A percentile compares a stretch with the other conserved stretches of the same genome.
These are phyloP conservation scores for Picochlorum sp. DNA, from an alignment of 139 green algal genomes.

Conservation along the genomic window DNA sequence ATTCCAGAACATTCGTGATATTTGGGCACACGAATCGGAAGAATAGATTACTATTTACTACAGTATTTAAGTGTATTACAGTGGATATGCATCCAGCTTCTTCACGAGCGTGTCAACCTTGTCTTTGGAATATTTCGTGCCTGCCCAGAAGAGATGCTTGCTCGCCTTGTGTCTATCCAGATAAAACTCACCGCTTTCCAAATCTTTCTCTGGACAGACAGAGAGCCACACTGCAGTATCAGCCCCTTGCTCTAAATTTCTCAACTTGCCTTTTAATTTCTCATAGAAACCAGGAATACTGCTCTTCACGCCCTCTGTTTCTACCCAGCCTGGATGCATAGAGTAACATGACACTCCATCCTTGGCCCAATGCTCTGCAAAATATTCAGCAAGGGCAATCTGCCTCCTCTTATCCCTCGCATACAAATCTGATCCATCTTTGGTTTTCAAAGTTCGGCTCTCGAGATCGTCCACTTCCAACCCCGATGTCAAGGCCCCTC, in stretches of 20 bases:
- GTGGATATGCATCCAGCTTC: background rate
- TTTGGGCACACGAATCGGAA: background rate
- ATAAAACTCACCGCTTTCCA: slow-evolving; percentile 55
- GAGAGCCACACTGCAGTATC: slow-evolving; percentile 59
- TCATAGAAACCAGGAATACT: slow-evolving; percentile 54
- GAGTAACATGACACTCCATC: background rate
- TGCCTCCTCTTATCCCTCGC: slow-evolving; percentile 55
- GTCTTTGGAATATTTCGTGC: slow-evolving; percentile 34
- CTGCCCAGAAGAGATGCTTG: slow-evolving; percentile 44
- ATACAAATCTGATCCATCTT: slow-evolving; percentile 31
- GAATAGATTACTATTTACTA: background rate
- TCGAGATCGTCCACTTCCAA: slow-evolving; percentile 44
- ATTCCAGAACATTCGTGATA: no score
- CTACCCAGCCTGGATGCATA: slow-evolving; percentile 44
- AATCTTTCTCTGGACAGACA: slow-evolving; percentile 32
- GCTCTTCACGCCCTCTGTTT: slow-evolving; percentile 51
- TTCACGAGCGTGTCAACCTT: slow-evolving; percentile 33
- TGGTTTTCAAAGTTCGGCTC: slow-evolving; percentile 6
- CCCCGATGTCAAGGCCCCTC: slow-evolving; percentile 45
- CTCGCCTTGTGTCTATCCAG: slow-evolving; percentile 41
- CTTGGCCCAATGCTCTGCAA: slow-evolving; percentile 29
- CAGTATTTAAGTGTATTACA: no score
- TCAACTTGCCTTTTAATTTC: slow-evolving; percentile 37
- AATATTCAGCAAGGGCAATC: slow-evolving; percentile 38
- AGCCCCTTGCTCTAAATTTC: slow-evolving; percentile 36